Evolutionary conservation across 2,329 filamentous ascomycete genomes (phyloP), one percentile per base, ranked within the genome.

Genomic region (Sarocladiaceae sp.): DNA sequence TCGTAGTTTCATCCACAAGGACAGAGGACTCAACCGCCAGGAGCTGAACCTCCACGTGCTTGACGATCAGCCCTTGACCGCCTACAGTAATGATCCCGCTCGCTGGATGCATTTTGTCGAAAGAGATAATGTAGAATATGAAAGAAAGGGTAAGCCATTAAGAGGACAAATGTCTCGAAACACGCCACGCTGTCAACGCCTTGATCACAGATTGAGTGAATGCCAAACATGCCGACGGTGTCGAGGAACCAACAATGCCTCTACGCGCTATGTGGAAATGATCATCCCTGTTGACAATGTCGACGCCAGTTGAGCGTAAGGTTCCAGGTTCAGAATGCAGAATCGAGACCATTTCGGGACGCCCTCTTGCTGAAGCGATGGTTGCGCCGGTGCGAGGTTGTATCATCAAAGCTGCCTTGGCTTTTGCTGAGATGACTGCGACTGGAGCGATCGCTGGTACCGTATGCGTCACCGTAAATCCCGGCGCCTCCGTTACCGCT

Each of bases 301-400:
- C n/a, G n/a, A n/a, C n/a, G n/a, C n/a, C n/a, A n/a, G n/a, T n/a
- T 29, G 26, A 29, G n/a, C 9, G 21, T 40, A 19, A 4, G 21
- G 4, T 12, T 42, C 11, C 6, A 16, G 11, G 24, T n/a, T 67
- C 58, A 95, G 60, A 96, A 95, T 42, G 88, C 85, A 40, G 90
- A 85, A 21, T 88, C 88, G 40, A 95, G 76, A n/a, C 91, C 90
- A 62, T 88, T 95, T 67, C 94, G 95, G 13, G 87, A 94, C 66
- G 95, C 88, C 53, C 91, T 76, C 66, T 93, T 93, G 67, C 89
- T 95, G 65, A 96, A 97, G 40, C 81, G 73, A 18, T 43, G 40
- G 53, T 83, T 80, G 40, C 74, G 69, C 60, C 78, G 82, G 11
- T 69, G 58, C 15, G 65, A 56, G 31, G 69, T 60, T 27, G 46